Base-by-base conservation (phyloP, 805 yeast species). In the Yarrowia sp. region DNA sequence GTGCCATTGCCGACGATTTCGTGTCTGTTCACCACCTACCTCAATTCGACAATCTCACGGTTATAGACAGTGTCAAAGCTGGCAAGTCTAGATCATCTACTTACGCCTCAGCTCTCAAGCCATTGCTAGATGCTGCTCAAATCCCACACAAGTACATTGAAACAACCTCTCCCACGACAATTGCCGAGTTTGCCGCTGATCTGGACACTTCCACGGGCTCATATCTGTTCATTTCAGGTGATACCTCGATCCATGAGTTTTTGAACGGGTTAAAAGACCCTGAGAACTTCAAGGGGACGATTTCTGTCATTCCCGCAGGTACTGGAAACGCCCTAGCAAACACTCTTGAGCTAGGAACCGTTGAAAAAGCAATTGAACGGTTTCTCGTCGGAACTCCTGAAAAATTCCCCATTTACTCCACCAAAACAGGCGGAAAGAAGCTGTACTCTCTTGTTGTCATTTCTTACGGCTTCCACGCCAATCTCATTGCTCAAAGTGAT, bases 381-480 rank as follows among this genome's bases (percentile, higher is more conserved):
- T 64, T 76, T 3, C 73, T 73, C 45, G 18, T 51, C 1, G 75
- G 74, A 7, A 1, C 22, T 1, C 42, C 64, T 71, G 70, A 15
- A 9, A 28, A 55, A 38, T 55, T 39, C 14, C 61, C 61, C 39
- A 48, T 43, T 6, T 65, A 65, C 8, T 60, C 72, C 4, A 60
- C 65, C 0, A 22, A 36, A 7, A 53, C 61, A 15, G 74, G 76
- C 8, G 64, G 67, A 69, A 71, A 62, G 79, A 86, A 71, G 66
- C 83, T 67, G 5, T 69, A 68, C 10, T 70, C 74, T 4, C 51
- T 75, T 15, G 90, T 90, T 1, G 96, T 92, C 9, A 79, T 85
- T 0, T 89, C 96, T 0, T 86, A 96, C 90, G 96, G 88, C 0
- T 83, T 91, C 68, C 98, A 92, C 75, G 91, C 97, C 1, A 84